Base-by-base conservation (phyloP, 495 filamentous ascomycete species). In the Amphirosellinia nigrospora region DNA sequence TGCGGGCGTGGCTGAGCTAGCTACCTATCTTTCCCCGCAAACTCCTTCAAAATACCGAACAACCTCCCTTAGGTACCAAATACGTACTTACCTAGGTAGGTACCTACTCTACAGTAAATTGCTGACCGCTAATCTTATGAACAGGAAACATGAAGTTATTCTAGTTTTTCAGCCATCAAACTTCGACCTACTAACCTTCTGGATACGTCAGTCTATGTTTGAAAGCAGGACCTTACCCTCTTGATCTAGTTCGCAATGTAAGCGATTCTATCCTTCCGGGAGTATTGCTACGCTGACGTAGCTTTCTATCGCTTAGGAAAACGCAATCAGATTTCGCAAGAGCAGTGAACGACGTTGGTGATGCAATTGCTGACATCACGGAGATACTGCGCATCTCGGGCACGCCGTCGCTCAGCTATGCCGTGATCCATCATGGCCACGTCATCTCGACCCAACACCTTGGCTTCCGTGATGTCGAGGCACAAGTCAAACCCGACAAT, bases 351-450 rank as follows among this genome's bases (percentile, higher is more conserved):
- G 11, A 3, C 0, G 52, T 56, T 16, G n/a, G 19, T 2, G 52
- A 55, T 32, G 52, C 52, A 34, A 4, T 56, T 34, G 15, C 6
- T 56, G 10, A 32, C 13, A 58, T 36, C 30, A 16, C 30, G 4
- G 4, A 58, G 53, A 58, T 58, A 36, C 30, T 21, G 30, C 53
- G 30, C 30, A 36, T 58, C 53, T 58, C 53, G 1, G 30, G 30
- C 53, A 58, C 30, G 53, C 53, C 53, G 30, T 58, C 53, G 16
- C 53, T 58, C 1, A 58, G 30, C 30, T 58, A 58, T 36, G 30
- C 30, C 8, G 30, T 58, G 53, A 58, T 58, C 7, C 28, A 56
- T 34, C 28, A 36, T 15, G 28, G 7, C 53, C 28, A 56, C 1
- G 53, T 56, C 7, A 56, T 56, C 53, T 32, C 15, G n/a, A 36